A percentile compares a stretch with the other conserved stretches of the same genome.
Evolutionary conservation across 2,329 filamentous ascomycete species (phyloP).

Genomic region (Penicillium italicum): DNA sequence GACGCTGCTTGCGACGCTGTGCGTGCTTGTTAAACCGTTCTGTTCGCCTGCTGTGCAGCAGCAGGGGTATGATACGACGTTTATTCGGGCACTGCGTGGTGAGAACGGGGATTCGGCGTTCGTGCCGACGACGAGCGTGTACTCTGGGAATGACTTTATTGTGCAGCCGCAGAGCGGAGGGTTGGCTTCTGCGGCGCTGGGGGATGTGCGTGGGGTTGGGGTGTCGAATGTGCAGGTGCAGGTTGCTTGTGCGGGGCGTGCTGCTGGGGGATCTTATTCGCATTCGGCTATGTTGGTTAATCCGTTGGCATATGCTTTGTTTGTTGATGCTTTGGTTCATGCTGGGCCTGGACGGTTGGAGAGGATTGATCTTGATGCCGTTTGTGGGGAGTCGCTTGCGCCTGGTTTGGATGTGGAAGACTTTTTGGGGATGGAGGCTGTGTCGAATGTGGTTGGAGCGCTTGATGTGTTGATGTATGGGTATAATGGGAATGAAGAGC

Average conservation of each 20-base stretch:
- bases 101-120: not conserved
- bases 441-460: not conserved
- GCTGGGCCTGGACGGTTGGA: constrained; percentile 5
- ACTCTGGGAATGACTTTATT: not conserved
- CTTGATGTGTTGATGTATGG: constrained; percentile 3
- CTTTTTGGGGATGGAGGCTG: constrained; percentile 1
- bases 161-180: constrained; percentile 1
- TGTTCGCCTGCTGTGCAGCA: constrained; percentile 1
- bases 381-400: not conserved
- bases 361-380: not conserved
- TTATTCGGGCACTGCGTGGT: not conserved
- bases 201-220: constrained; percentile 1
- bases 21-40: not conserved
- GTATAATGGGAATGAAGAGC: not conserved
- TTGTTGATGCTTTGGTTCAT: constrained; percentile 4
- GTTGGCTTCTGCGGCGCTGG: not conserved
- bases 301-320: constrained; percentile 5
- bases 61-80: not conserved
- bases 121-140: constrained; percentile 6
- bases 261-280: constrained; percentile 1
- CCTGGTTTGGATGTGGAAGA: constrained; percentile 1
- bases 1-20: not conserved
- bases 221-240: constrained; percentile 1
- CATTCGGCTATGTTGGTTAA: constrained; percentile 2
- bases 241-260: not conserved